phyloP scores from a whole-genome alignment of 2,329 filamentous ascomycete species.

The Cadophora luteo-olivacea region DNA sequence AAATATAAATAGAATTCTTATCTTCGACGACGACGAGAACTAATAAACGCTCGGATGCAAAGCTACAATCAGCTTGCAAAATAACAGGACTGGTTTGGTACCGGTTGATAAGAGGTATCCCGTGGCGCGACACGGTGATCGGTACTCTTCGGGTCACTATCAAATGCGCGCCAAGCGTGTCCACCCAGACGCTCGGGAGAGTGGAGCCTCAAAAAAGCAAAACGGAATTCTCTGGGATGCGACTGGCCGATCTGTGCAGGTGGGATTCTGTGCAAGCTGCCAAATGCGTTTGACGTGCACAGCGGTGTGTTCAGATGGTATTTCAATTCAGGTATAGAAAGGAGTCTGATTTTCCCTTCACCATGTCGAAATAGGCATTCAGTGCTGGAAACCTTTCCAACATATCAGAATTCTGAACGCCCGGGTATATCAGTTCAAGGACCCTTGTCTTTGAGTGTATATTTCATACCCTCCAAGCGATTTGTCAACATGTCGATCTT shows the following conservation, averaged over 20 bases:
- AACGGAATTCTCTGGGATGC: not conserved
- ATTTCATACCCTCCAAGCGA: too few species aligned
- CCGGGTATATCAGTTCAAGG: too few species aligned
- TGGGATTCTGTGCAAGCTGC: not conserved
- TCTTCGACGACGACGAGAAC: not conserved
- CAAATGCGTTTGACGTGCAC: not conserved
- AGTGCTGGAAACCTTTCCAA: not conserved
- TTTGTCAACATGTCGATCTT: not conserved
- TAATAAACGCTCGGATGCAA: not conserved
- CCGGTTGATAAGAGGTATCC: conserved; percentile 2
- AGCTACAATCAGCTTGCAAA: not conserved
- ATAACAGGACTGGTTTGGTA: not conserved
- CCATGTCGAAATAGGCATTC: not conserved
- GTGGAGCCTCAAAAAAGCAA: not conserved
- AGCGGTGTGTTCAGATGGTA: not conserved
- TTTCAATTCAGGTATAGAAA: not conserved
- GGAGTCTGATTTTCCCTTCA: not conserved
- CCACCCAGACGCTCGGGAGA: not conserved
- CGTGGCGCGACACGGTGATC: not conserved
- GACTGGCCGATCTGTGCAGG: conserved; percentile 5
- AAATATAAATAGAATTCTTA: not conserved
- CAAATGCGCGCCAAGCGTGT: not conserved
- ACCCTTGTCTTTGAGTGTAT: too few species aligned
- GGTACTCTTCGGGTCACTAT: not conserved
- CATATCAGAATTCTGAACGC: not conserved